phyloP scores from a whole-genome alignment of 1,139 yeast species.

The Sugiyamaella novakii region DNA sequence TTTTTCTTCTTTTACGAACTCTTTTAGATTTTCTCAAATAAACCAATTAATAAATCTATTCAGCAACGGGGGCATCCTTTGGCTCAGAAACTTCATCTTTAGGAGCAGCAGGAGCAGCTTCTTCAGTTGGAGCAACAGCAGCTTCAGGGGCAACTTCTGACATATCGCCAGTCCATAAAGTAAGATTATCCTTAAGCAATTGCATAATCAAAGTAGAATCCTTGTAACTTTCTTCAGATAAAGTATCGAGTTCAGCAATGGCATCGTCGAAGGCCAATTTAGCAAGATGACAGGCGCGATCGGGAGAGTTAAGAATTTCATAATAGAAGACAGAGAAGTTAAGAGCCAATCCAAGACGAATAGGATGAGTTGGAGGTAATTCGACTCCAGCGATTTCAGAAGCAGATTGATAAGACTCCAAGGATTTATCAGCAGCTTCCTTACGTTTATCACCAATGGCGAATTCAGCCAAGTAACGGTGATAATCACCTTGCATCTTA shows the following conservation, averaged over 20 bases:
- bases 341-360: slow-evolving; percentile 95
- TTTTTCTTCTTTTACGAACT: background rate
- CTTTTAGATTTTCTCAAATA: too few relatives aligned
- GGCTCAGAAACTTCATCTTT: slow-evolving; percentile 2
- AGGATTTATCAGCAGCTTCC: slow-evolving; percentile 87
- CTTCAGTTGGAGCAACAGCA: slow-evolving; percentile 23
- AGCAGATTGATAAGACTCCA: slow-evolving; percentile 93
- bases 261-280: slow-evolving; percentile 99
- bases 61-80: slow-evolving; percentile 11
- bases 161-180: slow-evolving; percentile 97
- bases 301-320: slow-evolving; percentile 97
- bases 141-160: slow-evolving; percentile 73
- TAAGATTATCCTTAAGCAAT: slow-evolving; percentile 95
- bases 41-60: slow-evolving; percentile 7
- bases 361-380: slow-evolving; percentile 98
- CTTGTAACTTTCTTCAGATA: slow-evolving; percentile 96
- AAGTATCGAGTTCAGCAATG: slow-evolving; percentile 95
- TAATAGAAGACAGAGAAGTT: slow-evolving; percentile 98
- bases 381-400: slow-evolving; percentile 96
- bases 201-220: slow-evolving; percentile 99
- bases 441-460: slow-evolving; percentile 89
- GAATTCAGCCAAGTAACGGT: slow-evolving; percentile 98
- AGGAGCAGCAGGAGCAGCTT: slow-evolving; percentile 5
- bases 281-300: slow-evolving; percentile 97
- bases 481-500: slow-evolving; percentile 99